Evolutionary conservation across 768 basidiomycete species (phyloP).

Genomic region (Lactifluus subvellereus): DNA sequence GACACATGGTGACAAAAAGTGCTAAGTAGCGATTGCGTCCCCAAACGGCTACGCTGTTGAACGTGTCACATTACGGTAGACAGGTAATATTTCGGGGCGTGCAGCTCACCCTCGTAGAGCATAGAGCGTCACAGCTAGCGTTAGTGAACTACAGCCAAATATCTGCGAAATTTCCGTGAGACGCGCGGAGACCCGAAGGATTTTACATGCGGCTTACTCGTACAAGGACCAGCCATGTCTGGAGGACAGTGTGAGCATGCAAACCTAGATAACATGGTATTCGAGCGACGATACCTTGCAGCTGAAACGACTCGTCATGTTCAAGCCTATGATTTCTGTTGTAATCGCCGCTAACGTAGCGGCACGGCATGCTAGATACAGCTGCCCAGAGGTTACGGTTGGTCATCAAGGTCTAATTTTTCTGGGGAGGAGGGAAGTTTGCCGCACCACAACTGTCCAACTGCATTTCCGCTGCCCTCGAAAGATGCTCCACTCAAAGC

Average conservation of each 20-base stretch:
- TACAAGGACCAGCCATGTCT: slow-evolving; percentile 12
- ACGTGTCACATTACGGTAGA: not conserved
- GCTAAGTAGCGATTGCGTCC: slow-evolving; percentile 6
- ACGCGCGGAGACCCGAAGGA: not conserved
- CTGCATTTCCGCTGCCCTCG: not conserved
- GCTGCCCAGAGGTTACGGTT: not conserved
- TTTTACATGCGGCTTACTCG: not conserved
- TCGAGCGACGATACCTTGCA: slow-evolving; percentile 5
- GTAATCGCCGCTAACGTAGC: slow-evolving; percentile 12
- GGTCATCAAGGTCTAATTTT: not conserved
- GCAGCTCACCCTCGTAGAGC: slow-evolving; percentile 10
- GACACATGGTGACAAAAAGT: not conserved
- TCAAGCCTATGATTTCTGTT: slow-evolving; percentile 10
- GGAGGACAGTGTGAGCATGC: not conserved
- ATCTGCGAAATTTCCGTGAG: not conserved
- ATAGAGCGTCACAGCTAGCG: slow-evolving; percentile 16
- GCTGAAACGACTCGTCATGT: slow-evolving; percentile 7
- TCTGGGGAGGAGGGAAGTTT: not conserved
- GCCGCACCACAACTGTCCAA: slow-evolving; percentile 5
- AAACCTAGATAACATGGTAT: not conserved
- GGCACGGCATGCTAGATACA: slow-evolving; percentile 15
- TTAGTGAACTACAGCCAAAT: slow-evolving; percentile 11
- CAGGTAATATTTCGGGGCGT: not conserved
- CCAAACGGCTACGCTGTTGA: slow-evolving; percentile 13
- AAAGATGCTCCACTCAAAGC: slow-evolving; percentile 17